A percentile compares a stretch with the other conserved stretches of the same genome.
phyloP scores from a whole-genome alignment of 345 rosid species.

The Fremontodendron californicum region DNA sequence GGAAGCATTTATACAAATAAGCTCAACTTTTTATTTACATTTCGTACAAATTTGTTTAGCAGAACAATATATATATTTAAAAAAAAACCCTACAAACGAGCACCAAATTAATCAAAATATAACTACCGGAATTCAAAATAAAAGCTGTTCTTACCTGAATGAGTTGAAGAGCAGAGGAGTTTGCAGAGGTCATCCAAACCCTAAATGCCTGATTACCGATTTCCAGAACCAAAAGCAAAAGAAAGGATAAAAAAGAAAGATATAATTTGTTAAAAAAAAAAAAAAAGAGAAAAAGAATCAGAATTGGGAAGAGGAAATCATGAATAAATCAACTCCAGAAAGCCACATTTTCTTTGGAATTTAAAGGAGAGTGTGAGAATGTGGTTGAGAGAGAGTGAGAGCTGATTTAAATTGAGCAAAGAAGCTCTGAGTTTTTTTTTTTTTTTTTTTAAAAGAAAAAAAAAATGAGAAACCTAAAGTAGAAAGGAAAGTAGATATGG shows the following conservation, averaged over 20 bases:
- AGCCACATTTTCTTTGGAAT: slow-evolving; percentile 1
- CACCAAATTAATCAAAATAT: neutral
- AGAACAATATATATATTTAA: neutral
- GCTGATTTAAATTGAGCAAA: neutral
- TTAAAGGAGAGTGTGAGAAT: neutral
- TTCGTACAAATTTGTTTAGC: neutral
- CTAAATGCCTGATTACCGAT: neutral
- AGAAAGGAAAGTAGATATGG: slow-evolving; percentile 10
- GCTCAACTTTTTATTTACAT: neutral
- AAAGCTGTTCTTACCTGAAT: neutral
- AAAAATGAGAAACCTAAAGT: slow-evolving; percentile 12
- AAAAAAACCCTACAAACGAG: neutral
- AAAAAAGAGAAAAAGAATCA: neutral
- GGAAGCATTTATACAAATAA: neutral
- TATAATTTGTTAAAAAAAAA: neutral
- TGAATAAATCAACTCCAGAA: slow-evolving; percentile 14
- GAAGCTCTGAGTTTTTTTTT: neutral
- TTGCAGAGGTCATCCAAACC: slow-evolving; percentile 2
- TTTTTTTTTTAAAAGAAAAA: neutral
- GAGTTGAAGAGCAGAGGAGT: neutral
- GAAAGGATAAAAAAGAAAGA: neutral
- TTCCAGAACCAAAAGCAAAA: slow-evolving; percentile 1
- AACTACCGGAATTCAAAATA: neutral
- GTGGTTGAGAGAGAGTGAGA: neutral
- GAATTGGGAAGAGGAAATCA: neutral